Conservation (phyloP, 2,329 filamentous ascomycete species). For the Penicillium brasilianum region DNA sequence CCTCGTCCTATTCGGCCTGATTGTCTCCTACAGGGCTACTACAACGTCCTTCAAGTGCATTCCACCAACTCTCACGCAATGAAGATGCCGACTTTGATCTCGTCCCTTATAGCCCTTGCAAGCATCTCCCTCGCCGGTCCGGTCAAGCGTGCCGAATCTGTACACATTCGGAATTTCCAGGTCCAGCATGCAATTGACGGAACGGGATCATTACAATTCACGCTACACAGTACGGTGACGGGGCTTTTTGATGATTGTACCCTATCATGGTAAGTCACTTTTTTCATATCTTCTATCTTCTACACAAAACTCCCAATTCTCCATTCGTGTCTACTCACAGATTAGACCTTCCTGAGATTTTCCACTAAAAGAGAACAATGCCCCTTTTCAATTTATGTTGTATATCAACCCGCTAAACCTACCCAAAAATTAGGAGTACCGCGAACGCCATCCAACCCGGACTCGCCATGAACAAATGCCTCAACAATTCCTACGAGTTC, state of each 20-base stretch:
- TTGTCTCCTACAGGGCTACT: background rate
- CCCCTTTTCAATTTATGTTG: background rate
- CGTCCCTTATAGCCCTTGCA: background rate
- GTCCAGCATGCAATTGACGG: background rate
- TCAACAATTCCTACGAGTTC: conserved; percentile 13
- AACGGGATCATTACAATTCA: background rate
- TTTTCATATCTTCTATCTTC: background rate
- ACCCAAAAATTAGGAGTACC: conserved; percentile 14
- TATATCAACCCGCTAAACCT: background rate
- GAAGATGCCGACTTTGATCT: background rate
- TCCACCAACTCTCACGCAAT: background rate
- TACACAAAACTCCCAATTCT: background rate
- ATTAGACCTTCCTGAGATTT: background rate
- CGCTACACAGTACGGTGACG: background rate
- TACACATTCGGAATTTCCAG: conserved; percentile 3
- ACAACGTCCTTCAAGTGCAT: no score
- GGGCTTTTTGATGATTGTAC: background rate
- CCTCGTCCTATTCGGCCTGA: background rate
- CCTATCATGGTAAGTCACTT: background rate
- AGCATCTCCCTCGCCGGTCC: background rate
- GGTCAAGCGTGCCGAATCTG: background rate
- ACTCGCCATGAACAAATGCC: conserved; percentile 16
- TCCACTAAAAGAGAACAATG: no score
- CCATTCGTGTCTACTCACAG: background rate
- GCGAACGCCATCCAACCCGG: conserved; percentile 11